Evolutionary conservation across 225 moss, liverwort and hornwort species (phyloP).

Genomic region (Straminergon stramineum): DNA sequence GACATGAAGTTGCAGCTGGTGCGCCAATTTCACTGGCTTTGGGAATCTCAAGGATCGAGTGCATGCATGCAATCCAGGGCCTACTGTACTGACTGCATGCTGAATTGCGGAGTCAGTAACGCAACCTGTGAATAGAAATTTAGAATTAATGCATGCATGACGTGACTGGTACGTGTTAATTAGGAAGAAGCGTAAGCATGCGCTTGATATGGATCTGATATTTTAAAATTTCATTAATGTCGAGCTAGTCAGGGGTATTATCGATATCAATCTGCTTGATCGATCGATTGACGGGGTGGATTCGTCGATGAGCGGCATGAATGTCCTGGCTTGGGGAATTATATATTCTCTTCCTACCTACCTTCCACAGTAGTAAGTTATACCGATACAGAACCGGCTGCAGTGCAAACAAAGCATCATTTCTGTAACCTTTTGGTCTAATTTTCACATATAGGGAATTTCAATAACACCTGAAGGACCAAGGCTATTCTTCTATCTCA

Average conservation of each 20-base stretch:
- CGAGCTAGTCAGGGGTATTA: too few species aligned
- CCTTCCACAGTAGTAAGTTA: neutral
- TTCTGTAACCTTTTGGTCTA: neutral
- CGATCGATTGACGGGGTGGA: neutral
- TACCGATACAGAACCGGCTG: neutral
- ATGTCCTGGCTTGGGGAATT: neutral
- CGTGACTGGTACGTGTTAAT: neutral
- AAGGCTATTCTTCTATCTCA: too few species aligned
- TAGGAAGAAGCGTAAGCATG: neutral
- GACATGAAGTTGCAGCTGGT: neutral
- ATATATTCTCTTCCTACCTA: neutral
- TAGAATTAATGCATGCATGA: neutral
- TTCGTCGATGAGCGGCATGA: neutral
- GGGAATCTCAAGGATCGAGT: neutral
- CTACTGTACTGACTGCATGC: neutral
- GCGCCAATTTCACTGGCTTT: neutral
- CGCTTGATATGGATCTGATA: neutral
- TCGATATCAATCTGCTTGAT: neutral
- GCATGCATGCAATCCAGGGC: neutral
- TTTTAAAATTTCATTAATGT: neutral
- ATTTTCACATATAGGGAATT: neutral
- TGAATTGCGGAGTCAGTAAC: too few species aligned
- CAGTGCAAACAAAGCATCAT: neutral
- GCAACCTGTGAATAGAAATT: too few species aligned
- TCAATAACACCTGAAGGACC: too few species aligned